A percentile compares a stretch with the other conserved stretches of the same genome.
Conservation (phyloP, 495 filamentous ascomycete genomes). For the Podospora fimiseda region DNA sequence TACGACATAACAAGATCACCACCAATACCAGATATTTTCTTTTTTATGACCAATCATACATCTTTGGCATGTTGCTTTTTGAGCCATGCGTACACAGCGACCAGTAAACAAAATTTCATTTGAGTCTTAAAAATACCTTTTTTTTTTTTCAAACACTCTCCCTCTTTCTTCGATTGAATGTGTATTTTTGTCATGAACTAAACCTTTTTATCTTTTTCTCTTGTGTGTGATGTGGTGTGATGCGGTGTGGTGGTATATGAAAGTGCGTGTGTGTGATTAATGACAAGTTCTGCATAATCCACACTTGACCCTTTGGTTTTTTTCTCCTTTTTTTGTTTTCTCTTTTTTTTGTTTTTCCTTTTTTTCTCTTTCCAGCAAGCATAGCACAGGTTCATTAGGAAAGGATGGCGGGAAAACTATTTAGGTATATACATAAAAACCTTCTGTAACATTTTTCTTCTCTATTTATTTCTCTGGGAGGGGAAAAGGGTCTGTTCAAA, state of each 20-base stretch:
- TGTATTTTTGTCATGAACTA: neutral
- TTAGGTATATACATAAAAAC: too few species aligned
- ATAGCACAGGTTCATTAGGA: neutral
- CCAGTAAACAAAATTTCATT: neutral
- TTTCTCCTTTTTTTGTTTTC: neutral
- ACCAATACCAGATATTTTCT: neutral
- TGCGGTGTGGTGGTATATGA: neutral
- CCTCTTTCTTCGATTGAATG: neutral
- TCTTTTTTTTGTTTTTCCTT: neutral
- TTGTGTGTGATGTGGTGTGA: too few species aligned
- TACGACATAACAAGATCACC: neutral
- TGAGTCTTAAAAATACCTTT: neutral
- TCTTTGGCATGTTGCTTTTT: neutral
- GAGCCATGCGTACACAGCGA: constrained; percentile 1
- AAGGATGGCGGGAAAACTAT: too few species aligned
- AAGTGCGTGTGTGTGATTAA: too few species aligned
- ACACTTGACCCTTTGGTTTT: too few species aligned
- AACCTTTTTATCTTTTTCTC: too few species aligned
- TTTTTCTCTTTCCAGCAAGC: neutral
- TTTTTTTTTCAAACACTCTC: neutral
- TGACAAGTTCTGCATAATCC: neutral
- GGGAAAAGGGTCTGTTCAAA: too few species aligned
- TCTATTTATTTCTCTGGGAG: too few species aligned
- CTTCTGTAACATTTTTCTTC: too few species aligned
- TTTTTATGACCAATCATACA: neutral